A percentile compares a stretch with the other conserved stretches of the same genome.
phyloP scores from a whole-genome alignment of 1,284 basidiomycete genomes.

The Ceratobasidium sp. region DNA sequence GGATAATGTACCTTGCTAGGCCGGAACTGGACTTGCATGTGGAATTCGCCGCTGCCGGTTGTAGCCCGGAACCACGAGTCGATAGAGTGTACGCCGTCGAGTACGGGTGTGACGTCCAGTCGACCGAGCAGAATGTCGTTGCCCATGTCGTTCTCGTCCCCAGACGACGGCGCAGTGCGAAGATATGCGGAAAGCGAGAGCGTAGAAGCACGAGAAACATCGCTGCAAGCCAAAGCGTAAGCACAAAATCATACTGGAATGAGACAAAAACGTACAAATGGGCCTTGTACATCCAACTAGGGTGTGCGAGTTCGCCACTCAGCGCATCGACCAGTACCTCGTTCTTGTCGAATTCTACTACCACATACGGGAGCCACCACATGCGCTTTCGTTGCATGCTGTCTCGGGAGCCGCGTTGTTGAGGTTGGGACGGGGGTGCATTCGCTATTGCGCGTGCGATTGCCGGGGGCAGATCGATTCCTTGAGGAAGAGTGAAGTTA shows the following conservation, averaged over 20 bases:
- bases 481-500: constrained; percentile 80
- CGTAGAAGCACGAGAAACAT: constrained; percentile 91
- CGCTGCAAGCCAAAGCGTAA: constrained; percentile 63
- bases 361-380: constrained; percentile 98
- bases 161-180: constrained; percentile 75
- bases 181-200: constrained; percentile 91
- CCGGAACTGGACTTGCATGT: constrained; percentile 96
- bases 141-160: constrained; percentile 84
- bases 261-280: constrained; percentile 78
- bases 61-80: constrained; percentile 92
- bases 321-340: constrained; percentile 97
- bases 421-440: constrained; percentile 60
- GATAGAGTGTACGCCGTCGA: constrained; percentile 75
- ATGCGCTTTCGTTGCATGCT: constrained; percentile 90
- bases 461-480: constrained; percentile 84
- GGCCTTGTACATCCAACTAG: constrained; percentile 97
- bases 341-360: constrained; percentile 99
- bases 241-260: constrained; percentile 13
- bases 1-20: constrained; percentile 68
- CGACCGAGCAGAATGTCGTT: constrained; percentile 92
- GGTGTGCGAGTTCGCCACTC: constrained; percentile 82
- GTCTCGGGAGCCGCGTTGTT: constrained; percentile 72
- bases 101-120: constrained; percentile 89
- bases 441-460: constrained; percentile 85
- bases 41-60: constrained; percentile 91